Evolutionary conservation across 495 filamentous ascomycete species (phyloP).

Genomic region (Letharia columbiana): DNA sequence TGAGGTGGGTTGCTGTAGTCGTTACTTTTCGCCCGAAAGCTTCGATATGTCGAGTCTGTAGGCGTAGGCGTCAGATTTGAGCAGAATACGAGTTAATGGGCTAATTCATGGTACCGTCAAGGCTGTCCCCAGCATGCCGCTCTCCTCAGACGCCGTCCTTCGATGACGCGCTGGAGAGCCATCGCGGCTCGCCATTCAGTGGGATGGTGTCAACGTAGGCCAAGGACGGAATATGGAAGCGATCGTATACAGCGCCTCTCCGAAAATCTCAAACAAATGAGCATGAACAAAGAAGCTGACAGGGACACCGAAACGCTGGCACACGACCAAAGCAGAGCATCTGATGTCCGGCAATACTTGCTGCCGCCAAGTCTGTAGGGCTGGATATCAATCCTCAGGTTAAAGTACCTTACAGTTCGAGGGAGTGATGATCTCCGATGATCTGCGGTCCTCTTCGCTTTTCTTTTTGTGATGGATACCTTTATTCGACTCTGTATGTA

Average conservation of each 20-base stretch:
- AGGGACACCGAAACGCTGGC: neutral
- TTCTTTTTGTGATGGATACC: neutral
- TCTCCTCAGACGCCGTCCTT: constrained; percentile 32
- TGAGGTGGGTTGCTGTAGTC: constrained; percentile 83
- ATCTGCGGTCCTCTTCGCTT: no score
- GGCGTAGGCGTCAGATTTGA: constrained; percentile 23
- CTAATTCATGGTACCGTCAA: constrained; percentile 42
- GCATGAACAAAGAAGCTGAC: neutral
- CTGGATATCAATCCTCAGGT: neutral
- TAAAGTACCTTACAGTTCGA: no score
- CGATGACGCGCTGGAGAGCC: constrained; percentile 22
- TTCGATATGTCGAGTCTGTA: constrained; percentile 77
- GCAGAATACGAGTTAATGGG: neutral
- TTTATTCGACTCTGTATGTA: neutral
- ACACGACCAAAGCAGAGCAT: constrained; percentile 8
- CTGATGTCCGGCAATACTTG: neutral
- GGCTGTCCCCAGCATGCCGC: constrained; percentile 44
- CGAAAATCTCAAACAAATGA: neutral
- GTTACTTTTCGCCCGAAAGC: constrained; percentile 93
- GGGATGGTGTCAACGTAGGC: neutral
- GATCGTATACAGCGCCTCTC: neutral
- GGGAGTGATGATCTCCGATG: no score
- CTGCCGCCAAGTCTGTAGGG: constrained; percentile 5
- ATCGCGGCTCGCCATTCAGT: constrained; percentile 25
- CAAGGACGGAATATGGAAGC: neutral